Evolutionary conservation across 495 filamentous ascomycete species (phyloP), one percentile per base, ranked within the genome.

Genomic region (Daldinia bambusicola): DNA sequence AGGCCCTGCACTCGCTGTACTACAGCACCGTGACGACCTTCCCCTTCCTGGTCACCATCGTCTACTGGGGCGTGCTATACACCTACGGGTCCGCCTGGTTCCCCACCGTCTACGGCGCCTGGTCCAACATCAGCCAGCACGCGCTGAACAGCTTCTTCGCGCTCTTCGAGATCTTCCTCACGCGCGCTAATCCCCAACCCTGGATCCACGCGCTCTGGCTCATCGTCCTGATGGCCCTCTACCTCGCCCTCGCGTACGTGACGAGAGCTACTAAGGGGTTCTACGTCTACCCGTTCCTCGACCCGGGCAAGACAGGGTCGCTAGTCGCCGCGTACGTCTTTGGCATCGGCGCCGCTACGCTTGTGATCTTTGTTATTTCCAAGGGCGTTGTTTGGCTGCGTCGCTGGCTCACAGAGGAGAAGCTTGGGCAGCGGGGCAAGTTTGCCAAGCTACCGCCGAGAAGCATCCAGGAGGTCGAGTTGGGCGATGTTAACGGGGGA

Each of bases 61-160:
- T 91, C 22, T 91, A 85, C 79, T 91, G 89, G 89, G 85, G 64
- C 18, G 60, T 85, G 6, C 80, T 91, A 0, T 91, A 84, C 71
- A 71, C 66, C 2, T 64, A 67, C 32, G 81, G 83, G 31, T 41
- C 70, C 3, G 36, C 52, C 6, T 88, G 87, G 76, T 93, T 89
- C 73, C 43, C 75, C 13, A 77, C 74, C 3, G 62, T 43, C 10
- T 91, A 87, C 66, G 68, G 71, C 2, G 83, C 83, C 3, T 96
- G 92, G 91, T 84, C 80, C 67, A 94, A 94, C 81, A 81, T 92
- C 74, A 92, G 90, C 60, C 84, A 90, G 75, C 93, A 97, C 78
- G 86, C 79, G 41, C 80, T 97, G 18, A 95, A 95, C 81, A 85
- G 84, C 55, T 66, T 85, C 37, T 94, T 90, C 75, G 91, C 90